phyloP scores from a whole-genome alignment of 805 yeast genomes.

The Saccharomycopsis selenospora region DNA sequence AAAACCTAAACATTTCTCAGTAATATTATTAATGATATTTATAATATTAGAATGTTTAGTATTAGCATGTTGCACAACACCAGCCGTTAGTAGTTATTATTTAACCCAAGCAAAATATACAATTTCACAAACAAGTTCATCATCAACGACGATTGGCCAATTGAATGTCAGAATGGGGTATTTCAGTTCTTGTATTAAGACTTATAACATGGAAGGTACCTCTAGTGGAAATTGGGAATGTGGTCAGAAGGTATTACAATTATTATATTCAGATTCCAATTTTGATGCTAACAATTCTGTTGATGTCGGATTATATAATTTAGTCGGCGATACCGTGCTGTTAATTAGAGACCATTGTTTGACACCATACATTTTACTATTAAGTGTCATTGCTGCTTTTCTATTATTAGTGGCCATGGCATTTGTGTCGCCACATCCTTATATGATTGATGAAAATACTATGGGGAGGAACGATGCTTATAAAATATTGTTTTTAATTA shows the following conservation, averaged over 20 bases:
- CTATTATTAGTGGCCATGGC: constrained; percentile 15
- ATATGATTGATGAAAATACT: constrained; percentile 3
- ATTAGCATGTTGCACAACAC: constrained; percentile 17
- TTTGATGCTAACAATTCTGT: constrained; percentile 8
- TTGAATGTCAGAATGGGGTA: constrained; percentile 16
- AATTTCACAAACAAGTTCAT: not conserved
- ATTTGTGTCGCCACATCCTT: constrained; percentile 7
- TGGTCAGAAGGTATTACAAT: constrained; percentile 12
- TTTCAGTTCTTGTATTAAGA: constrained; percentile 15
- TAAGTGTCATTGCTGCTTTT: constrained; percentile 13
- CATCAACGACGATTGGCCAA: not conserved
- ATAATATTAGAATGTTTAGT: constrained; percentile 21
- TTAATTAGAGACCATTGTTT: constrained; percentile 16
- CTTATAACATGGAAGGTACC: not conserved
- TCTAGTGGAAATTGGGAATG: constrained; percentile 12
- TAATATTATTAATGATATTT: constrained; percentile 15
- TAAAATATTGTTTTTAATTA: constrained; percentile 10
- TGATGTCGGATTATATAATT: constrained; percentile 13
- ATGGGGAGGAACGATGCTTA: constrained; percentile 5
- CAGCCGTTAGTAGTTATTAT: constrained; percentile 9
- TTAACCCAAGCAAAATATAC: constrained; percentile 10
- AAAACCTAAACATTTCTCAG: constrained; percentile 20
- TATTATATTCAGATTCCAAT: constrained; percentile 5
- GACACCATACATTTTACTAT: constrained; percentile 20
- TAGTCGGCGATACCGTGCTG: constrained; percentile 15